Base-by-base conservation (phyloP, 164 flowering plant species). In the Vitis rupestris region DNA sequence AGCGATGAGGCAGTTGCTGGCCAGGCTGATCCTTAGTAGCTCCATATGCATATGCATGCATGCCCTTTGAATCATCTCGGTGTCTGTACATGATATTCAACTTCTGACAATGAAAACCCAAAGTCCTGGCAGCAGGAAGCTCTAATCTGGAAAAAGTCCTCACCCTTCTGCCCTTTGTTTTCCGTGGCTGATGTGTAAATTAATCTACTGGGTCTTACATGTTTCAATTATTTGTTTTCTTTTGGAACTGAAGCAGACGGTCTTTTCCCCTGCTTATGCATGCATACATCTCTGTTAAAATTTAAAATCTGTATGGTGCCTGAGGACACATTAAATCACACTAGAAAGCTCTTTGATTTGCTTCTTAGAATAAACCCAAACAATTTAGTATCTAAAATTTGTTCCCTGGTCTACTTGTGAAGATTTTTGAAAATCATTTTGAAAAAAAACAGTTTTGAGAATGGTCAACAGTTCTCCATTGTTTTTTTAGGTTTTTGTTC, bases 1-100 rank as follows among this genome's bases (percentile, higher is more conserved):
- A 79, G 85, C 44, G 86, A 86, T 49, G 92, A 86, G 12, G 75
- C 67, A 49, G 37, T 80, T 0, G 74, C 82, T 9, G 83, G 80
- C 49, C 31, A 73, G 68, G 78, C 82, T 52, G 85, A 82, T 69
- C 83, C 83, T 23, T 81, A 76, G 64, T 61, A 59, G 61, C 50
- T 15, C 17, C 23, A 23, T 27, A 1, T 37, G 57, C 11, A 4
- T 65, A 30, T 15, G 50, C 27, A 30, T 15, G 50, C 27, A 29
- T 30, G 49, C 16, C 11, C 29, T 37, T 48, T 12, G 14, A 1
- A n/a, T 15, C 6, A 29, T 54, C 14, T 19, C 56, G 52, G 51
- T 69, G 56, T 55, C 66, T 72, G 75, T 72, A 72, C 72, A 76
- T 72, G 70, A 69, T 65, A 54, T 65, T 76, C 58, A 63, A 10